Percentiles rank a stretch among this genome's conserved stretches.
These are phyloP conservation scores for Trichophyton equinum DNA, from an alignment of 2,329 filamentous ascomycete species.

Conservation along the genomic window DNA sequence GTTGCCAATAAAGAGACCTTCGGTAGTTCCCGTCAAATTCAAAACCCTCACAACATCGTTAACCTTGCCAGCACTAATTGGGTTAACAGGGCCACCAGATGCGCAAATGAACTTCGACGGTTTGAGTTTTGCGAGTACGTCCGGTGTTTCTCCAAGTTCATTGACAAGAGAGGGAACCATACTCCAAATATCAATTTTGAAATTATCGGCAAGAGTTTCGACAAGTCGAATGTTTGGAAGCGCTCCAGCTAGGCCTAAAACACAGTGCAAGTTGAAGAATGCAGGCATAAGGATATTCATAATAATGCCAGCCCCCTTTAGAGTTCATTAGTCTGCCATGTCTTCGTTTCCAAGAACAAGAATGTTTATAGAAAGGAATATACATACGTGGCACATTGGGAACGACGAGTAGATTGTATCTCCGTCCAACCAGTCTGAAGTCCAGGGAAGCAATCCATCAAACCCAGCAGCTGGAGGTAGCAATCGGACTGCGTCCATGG, in stretches of 20 bases:
- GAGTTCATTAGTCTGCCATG: not conserved
- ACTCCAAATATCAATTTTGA: conserved; percentile 1
- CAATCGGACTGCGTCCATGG: not conserved
- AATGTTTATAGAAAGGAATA: not conserved
- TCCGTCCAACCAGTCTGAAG: not conserved
- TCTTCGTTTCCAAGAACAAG: not conserved
- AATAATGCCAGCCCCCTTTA: conserved; percentile 3
- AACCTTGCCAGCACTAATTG: not conserved
- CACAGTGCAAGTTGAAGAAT: not conserved
- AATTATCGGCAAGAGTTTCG: not conserved
- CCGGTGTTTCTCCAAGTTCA: conserved; percentile 2
- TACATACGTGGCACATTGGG: conserved; percentile 5
- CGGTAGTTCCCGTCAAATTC: not conserved
- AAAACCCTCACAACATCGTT: not conserved
- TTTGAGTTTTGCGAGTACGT: not conserved
- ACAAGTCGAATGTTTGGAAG: conserved; percentile 1
- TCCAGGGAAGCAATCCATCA: not conserved
- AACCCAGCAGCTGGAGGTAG: not conserved
- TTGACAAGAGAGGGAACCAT: not conserved
- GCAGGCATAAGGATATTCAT: conserved; percentile 4
- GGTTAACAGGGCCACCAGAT: conserved; percentile 1
- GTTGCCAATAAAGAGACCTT: not conserved
- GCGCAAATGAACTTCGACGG: conserved; percentile 1
- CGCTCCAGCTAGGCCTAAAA: not conserved
- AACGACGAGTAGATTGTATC: conserved; percentile 4